Evolutionary conservation across 208 protist genomes (phyloP), one percentile per base, ranked within the genome.

Genomic region (Leptomonas seymouri): DNA sequence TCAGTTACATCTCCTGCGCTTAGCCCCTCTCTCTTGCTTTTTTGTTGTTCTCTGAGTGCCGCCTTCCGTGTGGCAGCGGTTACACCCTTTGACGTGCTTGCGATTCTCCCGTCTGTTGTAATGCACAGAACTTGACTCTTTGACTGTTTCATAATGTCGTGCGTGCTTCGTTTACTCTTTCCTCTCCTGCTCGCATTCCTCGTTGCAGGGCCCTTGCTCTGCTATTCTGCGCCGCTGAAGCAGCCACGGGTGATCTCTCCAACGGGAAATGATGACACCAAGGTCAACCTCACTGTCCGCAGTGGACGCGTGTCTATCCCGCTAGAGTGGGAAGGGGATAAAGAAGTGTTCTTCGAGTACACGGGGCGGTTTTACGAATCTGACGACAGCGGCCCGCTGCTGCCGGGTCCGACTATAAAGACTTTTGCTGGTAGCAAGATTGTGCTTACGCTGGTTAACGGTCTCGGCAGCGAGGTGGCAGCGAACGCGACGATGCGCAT

Each of bases 321-420:
- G 27, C 71, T 93, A 5, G 54, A 60, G 23, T 42, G 55, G 46
- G 65, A 60, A 2, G 74, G 59, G 25, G 76, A 62, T 9, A 53
- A 86, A 25, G 68, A 74, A 3, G 58, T 78, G 15, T 73, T 69
- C 48, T 94, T 94, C 53, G 78, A 79, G 60, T 94, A 94, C 72
- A 89, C 76, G 8, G 84, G 80, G 1, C 89, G 89, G 42, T 80
- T 94, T 42, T 94, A 91, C 54, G 61, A 76, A 27, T 27, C 61
- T 7, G 73, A 86, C 77, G 30, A 54, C 18, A 63, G 67, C 54
- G 56, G 73, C 11, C 71, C 84, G 12, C 75, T 86, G 45, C 25
- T 95, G 48, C 87, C 87, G 16, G 90, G 90, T 21, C 90, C 90
- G 15, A 67, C 79, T 18, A 55, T 95, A 44, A 87, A 86, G 65